phyloP scores from a whole-genome alignment of 2,329 filamentous ascomycete species.

The Dactylellina sp. region DNA sequence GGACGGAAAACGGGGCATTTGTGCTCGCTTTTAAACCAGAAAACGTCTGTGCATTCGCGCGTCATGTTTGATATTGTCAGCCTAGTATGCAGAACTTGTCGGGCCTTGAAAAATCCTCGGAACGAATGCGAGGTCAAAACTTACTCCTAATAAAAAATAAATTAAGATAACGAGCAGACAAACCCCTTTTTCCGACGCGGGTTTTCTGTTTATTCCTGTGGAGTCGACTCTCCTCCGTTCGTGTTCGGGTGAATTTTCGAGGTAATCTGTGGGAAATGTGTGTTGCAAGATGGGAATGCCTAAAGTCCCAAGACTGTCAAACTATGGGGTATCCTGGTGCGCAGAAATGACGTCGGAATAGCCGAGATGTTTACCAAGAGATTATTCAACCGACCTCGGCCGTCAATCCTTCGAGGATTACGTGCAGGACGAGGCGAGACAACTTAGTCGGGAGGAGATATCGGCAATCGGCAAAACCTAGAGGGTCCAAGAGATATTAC shows the following conservation, averaged over 20 bases:
- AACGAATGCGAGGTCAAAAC: conserved; percentile 5
- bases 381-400: conserved; percentile 56
- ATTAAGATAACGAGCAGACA: conserved; percentile 6
- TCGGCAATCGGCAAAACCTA: conserved; percentile 21
- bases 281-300: conserved; percentile 24
- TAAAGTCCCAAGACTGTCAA: conserved; percentile 35
- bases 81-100: conserved; percentile 14
- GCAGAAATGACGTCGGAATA: conserved; percentile 56
- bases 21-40: conserved; percentile 39
- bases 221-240: conserved; percentile 34
- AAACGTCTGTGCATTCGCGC: conserved; percentile 53
- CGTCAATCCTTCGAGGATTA: conserved; percentile 25
- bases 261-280: conserved; percentile 14
- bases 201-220: conserved; percentile 5
- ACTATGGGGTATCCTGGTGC: conserved; percentile 42
- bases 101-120: background rate
- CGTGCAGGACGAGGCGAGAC: conserved; percentile 16
- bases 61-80: conserved; percentile 54
- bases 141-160: conserved; percentile 14
- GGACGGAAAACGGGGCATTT: conserved; percentile 56
- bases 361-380: conserved; percentile 40
- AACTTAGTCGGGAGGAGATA: conserved; percentile 11
- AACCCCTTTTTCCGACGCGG: conserved; percentile 13
- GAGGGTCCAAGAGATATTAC: conserved; percentile 3
- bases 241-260: conserved; percentile 53